These are phyloP conservation scores for Cyclospora cayetanensis DNA, from an alignment of 169 alveolate species.

Conservation along the genomic window DNA sequence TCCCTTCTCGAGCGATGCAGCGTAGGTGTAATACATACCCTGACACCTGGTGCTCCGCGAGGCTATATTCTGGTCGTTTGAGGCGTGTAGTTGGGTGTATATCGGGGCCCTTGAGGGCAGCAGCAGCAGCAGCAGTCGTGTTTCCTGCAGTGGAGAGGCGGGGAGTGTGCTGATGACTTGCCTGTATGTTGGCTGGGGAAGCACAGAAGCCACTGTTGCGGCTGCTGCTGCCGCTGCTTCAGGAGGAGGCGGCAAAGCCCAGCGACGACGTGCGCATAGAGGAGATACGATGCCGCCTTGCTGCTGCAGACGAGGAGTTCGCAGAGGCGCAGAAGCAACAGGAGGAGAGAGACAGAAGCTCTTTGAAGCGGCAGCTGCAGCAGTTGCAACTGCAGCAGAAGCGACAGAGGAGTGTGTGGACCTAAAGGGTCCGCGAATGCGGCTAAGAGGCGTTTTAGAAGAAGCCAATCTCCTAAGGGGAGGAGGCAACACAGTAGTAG, in stretches of 20 bases:
- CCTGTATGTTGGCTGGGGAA: background rate
- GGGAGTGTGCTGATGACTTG: background rate
- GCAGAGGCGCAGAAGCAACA: slow-evolving; percentile 6
- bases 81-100: too few relatives aligned
- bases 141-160: background rate
- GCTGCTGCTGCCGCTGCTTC: slow-evolving; percentile 18
- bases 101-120: too few relatives aligned
- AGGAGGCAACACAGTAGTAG: too few relatives aligned
- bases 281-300: slow-evolving; percentile 9
- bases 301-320: slow-evolving; percentile 11
- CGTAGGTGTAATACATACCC: background rate
- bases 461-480: too few relatives aligned
- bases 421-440: too few relatives aligned
- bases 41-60: background rate
- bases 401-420: background rate
- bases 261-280: background rate
- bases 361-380: slow-evolving; percentile 30
- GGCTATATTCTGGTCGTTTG: too few relatives aligned
- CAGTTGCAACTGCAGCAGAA: slow-evolving; percentile 19
- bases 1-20: slow-evolving; percentile 12
- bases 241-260: background rate
- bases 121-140: slow-evolving; percentile 3
- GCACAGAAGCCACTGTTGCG: background rate
- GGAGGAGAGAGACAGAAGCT: background rate
- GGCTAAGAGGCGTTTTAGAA: too few relatives aligned